These are phyloP conservation scores for Stevia rebaudiana DNA, from an alignment of 140 eudicot genomes.

Conservation along the genomic window DNA sequence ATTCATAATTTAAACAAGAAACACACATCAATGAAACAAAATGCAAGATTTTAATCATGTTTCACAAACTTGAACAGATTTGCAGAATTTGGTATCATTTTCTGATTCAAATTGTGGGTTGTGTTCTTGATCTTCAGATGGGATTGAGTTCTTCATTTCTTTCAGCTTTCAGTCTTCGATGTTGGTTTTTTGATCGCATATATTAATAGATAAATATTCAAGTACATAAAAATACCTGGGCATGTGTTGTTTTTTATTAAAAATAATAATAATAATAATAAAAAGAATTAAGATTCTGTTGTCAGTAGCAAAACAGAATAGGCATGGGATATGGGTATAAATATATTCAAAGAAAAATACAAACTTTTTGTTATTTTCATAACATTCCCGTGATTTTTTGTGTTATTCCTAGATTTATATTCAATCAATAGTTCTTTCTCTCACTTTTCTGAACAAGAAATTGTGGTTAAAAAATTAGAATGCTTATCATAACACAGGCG, in stretches of 20 bases:
- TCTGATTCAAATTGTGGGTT: constrained; percentile 27
- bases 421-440: neutral
- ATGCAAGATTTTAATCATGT: neutral
- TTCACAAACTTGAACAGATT: constrained; percentile 29
- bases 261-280: neutral
- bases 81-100: constrained; percentile 25
- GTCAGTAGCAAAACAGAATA: constrained; percentile 23
- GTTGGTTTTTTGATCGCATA: neutral
- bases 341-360: constrained; percentile 21
- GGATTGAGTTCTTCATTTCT: constrained; percentile 23
- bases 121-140: constrained; percentile 17
- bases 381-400: constrained; percentile 22
- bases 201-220: constrained; percentile 22
- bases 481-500: neutral
- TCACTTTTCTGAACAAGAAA: neutral
- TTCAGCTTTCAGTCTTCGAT: neutral
- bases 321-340: constrained; percentile 33
- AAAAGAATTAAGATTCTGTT: constrained; percentile 24
- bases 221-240: constrained; percentile 26
- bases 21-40: constrained; percentile 2
- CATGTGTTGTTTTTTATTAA: constrained; percentile 19
- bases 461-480: constrained; percentile 1
- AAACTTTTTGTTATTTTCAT: constrained; percentile 20
- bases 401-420: constrained; percentile 17
- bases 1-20: neutral